Evolutionary conservation across 202 grass and related monocot species (phyloP).

Genomic region (Carex arenaria): DNA sequence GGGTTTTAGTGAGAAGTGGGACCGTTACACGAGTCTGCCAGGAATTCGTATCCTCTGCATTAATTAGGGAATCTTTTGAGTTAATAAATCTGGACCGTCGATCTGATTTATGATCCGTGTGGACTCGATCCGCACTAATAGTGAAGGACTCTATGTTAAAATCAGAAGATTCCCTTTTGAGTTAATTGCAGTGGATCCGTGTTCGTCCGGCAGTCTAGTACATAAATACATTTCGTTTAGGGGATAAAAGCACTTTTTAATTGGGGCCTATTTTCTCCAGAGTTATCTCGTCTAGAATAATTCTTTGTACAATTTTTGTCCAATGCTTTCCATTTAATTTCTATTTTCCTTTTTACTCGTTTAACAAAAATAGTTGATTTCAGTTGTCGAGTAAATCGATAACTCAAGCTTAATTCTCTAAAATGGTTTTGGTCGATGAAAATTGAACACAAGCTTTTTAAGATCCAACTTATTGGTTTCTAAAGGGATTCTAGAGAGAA

Average conservation of each 20-base stretch:
- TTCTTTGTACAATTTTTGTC: background rate
- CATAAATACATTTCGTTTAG: background rate
- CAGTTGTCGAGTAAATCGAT: background rate
- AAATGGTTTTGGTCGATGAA: too few species aligned
- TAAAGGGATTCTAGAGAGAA: background rate
- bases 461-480: too few species aligned
- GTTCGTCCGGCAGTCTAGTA: background rate
- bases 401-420: too few species aligned
- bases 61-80: too few species aligned
- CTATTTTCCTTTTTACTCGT: background rate
- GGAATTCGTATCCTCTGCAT: too few species aligned
- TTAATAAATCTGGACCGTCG: too few species aligned
- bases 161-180: too few species aligned
- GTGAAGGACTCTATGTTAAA: too few species aligned
- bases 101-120: too few species aligned
- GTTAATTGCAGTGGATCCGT: too few species aligned
- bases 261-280: background rate
- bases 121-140: too few species aligned
- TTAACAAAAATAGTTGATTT: background rate
- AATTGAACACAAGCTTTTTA: too few species aligned
- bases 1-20: background rate
- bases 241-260: background rate
- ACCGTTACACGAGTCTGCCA: background rate
- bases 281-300: background rate
- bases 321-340: background rate